Percentiles rank a stretch among this genome's conserved stretches.
Conservation (phyloP, 495 filamentous ascomycete species). For the Penicillium herquei region DNA sequence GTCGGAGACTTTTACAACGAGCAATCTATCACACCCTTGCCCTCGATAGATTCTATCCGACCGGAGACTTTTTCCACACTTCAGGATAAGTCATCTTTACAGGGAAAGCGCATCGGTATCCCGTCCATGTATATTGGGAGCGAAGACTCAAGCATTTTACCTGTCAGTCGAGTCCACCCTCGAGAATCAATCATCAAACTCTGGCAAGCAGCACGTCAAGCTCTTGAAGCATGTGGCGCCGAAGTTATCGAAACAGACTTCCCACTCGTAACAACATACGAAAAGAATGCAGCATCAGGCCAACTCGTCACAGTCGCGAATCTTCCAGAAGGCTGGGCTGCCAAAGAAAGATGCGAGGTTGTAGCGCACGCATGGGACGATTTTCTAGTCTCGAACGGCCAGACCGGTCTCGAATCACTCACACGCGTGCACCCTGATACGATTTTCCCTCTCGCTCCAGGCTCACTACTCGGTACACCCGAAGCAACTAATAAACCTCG, state of each 20-base stretch:
- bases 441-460: constrained; percentile 34
- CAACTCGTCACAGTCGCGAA: constrained; percentile 32
- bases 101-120: constrained; percentile 31
- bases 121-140: constrained; percentile 38
- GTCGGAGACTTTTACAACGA: constrained; percentile 37
- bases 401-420: constrained; percentile 25
- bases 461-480: constrained; percentile 28
- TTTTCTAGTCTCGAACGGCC: constrained; percentile 27
- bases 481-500: constrained; percentile 30
- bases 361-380: constrained; percentile 38
- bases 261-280: constrained; percentile 31
- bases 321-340: constrained; percentile 32
- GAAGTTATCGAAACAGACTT: constrained; percentile 36
- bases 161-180: constrained; percentile 23
- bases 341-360: constrained; percentile 33
- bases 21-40: constrained; percentile 25
- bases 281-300: constrained; percentile 26
- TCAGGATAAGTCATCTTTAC: constrained; percentile 16
- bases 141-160: constrained; percentile 15
- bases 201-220: constrained; percentile 25
- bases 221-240: constrained; percentile 29
- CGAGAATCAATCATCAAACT: constrained; percentile 31
- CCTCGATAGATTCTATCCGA: constrained; percentile 23
- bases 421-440: constrained; percentile 27
- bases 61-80: constrained; percentile 23